phyloP scores from a whole-genome alignment of 140 eudicot genomes.

The Cichorium intybus region DNA sequence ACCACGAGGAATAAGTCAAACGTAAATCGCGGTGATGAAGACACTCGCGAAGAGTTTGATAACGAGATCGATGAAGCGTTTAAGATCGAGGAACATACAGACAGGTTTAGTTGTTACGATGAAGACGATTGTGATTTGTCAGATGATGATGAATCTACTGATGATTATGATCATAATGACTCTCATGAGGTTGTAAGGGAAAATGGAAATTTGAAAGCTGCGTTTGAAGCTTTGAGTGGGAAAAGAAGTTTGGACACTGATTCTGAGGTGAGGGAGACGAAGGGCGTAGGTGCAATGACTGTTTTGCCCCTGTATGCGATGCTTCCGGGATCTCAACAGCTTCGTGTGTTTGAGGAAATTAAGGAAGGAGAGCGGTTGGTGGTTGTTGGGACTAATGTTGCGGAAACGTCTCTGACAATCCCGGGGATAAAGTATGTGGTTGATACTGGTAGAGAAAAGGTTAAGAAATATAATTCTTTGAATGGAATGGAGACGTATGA shows the following conservation, averaged over 20 bases:
- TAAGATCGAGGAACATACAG: conserved; percentile 56
- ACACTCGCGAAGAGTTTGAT: too few relatives aligned
- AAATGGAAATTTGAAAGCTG: conserved; percentile 61
- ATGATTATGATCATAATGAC: conserved; percentile 47
- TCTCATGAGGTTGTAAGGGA: conserved; percentile 37
- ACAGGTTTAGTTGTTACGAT: conserved; percentile 57
- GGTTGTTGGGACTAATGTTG: conserved; percentile 97
- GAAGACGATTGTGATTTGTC: conserved; percentile 45
- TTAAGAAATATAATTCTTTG: conserved; percentile 62
- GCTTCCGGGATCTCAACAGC: conserved; percentile 96
- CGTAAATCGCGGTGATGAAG: too few relatives aligned
- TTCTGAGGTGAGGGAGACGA: too few relatives aligned
- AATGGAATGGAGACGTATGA: conserved; percentile 88
- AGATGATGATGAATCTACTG: too few relatives aligned
- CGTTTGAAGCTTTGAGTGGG: conserved; percentile 75
- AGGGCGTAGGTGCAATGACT: conserved; percentile 52
- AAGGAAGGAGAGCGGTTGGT: conserved; percentile 80
- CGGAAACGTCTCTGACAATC: conserved; percentile 92
- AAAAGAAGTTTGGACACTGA: conserved; percentile 29
- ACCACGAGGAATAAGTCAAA: conserved; percentile 31
- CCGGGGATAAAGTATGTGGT: conserved; percentile 93
- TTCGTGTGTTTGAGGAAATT: conserved; percentile 79
- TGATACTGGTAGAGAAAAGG: conserved; percentile 93
- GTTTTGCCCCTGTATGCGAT: conserved; percentile 92
- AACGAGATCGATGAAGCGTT: conserved; percentile 88